phyloP scores from a whole-genome alignment of 2,329 filamentous ascomycete species.

The Hirsutella rhossiliensis region DNA sequence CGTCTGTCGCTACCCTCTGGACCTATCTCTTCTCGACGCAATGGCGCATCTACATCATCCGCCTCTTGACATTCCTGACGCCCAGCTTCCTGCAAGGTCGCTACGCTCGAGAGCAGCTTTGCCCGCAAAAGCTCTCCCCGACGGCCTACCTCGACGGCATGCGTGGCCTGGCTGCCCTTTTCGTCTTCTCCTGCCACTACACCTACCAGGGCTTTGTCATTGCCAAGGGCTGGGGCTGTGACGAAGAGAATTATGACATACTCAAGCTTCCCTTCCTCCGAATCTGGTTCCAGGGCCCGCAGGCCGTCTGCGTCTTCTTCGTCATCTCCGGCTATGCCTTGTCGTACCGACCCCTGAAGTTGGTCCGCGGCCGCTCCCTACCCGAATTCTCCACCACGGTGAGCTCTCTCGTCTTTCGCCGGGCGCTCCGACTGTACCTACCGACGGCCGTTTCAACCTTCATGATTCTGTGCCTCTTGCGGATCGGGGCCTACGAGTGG shows the following conservation, averaged over 20 bases:
- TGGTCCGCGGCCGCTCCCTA: slow-evolving; percentile 24
- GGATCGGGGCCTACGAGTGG: slow-evolving; percentile 33
- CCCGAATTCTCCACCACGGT: slow-evolving; percentile 31
- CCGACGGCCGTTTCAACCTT: slow-evolving; percentile 39
- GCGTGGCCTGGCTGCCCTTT: slow-evolving; percentile 41
- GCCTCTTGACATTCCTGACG: slow-evolving; percentile 31
- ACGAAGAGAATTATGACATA: slow-evolving; percentile 29
- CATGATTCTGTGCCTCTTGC: slow-evolving; percentile 30
- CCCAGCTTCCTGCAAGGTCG: slow-evolving; percentile 40
- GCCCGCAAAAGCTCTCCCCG: slow-evolving; percentile 30
- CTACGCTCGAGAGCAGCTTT: slow-evolving; percentile 26
- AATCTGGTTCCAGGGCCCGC: slow-evolving; percentile 40
- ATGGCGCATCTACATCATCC: slow-evolving; percentile 24
- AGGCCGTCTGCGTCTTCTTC: slow-evolving; percentile 50
- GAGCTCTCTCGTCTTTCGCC: slow-evolving; percentile 38
- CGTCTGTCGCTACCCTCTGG: slow-evolving; percentile 15
- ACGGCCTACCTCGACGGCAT: slow-evolving; percentile 48
- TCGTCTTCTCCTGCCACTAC: slow-evolving; percentile 46
- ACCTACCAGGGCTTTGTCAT: slow-evolving; percentile 40
- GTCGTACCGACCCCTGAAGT: slow-evolving; percentile 38
- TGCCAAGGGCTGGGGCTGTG: slow-evolving; percentile 35
- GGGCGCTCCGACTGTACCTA: slow-evolving; percentile 38
- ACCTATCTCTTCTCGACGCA: slow-evolving; percentile 18
- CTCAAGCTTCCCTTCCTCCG: slow-evolving; percentile 42
- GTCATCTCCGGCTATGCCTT: slow-evolving; percentile 51